These are phyloP conservation scores for Populus hybrid DNA, from an alignment of 441 rosid genomes.

Conservation along the genomic window DNA sequence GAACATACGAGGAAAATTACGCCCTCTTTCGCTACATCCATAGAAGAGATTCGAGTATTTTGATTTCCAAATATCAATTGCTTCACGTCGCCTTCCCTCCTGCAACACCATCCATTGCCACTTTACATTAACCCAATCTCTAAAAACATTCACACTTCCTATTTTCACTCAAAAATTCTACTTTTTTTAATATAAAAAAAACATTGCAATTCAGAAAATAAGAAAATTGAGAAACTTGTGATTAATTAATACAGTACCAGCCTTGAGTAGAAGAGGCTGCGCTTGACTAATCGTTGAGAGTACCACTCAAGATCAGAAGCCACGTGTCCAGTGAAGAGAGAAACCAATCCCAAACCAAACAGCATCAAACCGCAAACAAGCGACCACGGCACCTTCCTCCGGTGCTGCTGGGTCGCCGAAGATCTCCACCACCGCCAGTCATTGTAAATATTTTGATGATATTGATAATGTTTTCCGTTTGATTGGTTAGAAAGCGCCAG, in stretches of 20 bases:
- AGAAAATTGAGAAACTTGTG: neutral
- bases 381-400: constrained; percentile 63
- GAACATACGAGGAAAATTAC: constrained; percentile 59
- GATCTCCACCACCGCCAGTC: constrained; percentile 45
- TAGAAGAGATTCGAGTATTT: constrained; percentile 52
- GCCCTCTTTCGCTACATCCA: constrained; percentile 87
- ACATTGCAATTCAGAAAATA: neutral
- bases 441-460: neutral
- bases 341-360: constrained; percentile 78
- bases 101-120: constrained; percentile 19
- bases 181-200: neutral
- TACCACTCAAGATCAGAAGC: constrained; percentile 98
- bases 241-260: constrained; percentile 38
- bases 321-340: constrained; percentile 89
- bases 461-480: constrained; percentile 28
- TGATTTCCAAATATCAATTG: constrained; percentile 91
- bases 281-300: constrained; percentile 71
- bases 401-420: constrained; percentile 33
- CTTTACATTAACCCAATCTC: neutral
- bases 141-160: neutral
- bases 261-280: constrained; percentile 39
- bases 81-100: constrained; percentile 51
- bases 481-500: constrained; percentile 54
- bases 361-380: constrained; percentile 82
- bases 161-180: neutral